Conservation (phyloP, 2,329 filamentous ascomycete species). For the Fusarium cyanostomum region DNA sequence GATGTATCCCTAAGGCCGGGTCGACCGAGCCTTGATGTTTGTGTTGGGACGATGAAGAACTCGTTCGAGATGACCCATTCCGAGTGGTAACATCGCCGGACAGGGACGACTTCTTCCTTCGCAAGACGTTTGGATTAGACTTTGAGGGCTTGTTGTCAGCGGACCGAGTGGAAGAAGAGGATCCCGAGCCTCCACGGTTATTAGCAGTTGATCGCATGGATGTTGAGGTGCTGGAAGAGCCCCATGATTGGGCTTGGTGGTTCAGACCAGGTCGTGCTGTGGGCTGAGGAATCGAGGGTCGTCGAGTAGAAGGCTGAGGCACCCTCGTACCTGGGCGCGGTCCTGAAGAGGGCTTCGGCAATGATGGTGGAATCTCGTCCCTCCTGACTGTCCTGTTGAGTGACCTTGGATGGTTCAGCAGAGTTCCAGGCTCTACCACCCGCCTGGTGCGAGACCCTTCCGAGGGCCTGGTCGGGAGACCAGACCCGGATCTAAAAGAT, state of each 20-base stretch:
- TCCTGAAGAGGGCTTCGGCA: slow-evolving; percentile 29
- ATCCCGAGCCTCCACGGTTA: slow-evolving; percentile 46
- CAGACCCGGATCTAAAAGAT: slow-evolving; percentile 53
- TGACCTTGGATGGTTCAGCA: slow-evolving; percentile 38
- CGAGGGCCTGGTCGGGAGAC: slow-evolving; percentile 52
- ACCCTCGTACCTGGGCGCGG: slow-evolving; percentile 34
- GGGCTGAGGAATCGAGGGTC: slow-evolving; percentile 41
- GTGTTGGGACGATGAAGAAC: slow-evolving; percentile 55
- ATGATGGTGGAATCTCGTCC: slow-evolving; percentile 29
- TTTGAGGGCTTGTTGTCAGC: slow-evolving; percentile 46
- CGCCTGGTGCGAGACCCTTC: slow-evolving; percentile 48
- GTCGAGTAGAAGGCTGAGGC: slow-evolving; percentile 38
- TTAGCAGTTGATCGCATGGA: slow-evolving; percentile 47
- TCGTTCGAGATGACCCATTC: slow-evolving; percentile 51
- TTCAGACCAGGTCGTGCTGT: slow-evolving; percentile 42
- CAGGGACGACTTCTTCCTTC: slow-evolving; percentile 61
- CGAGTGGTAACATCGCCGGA: slow-evolving; percentile 51
- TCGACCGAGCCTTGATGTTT: slow-evolving; percentile 52
- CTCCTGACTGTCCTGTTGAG: slow-evolving; percentile 35
- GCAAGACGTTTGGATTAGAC: slow-evolving; percentile 55
- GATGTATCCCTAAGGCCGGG: slow-evolving; percentile 45
- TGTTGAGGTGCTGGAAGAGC: slow-evolving; percentile 48
- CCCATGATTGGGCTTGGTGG: slow-evolving; percentile 57
- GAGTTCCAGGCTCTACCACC: slow-evolving; percentile 33
- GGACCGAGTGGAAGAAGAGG: slow-evolving; percentile 48